Percentiles rank a stretch among this genome's conserved stretches.
phyloP scores from a whole-genome alignment of 1,284 basidiomycete species.

The Irpex lacteus region DNA sequence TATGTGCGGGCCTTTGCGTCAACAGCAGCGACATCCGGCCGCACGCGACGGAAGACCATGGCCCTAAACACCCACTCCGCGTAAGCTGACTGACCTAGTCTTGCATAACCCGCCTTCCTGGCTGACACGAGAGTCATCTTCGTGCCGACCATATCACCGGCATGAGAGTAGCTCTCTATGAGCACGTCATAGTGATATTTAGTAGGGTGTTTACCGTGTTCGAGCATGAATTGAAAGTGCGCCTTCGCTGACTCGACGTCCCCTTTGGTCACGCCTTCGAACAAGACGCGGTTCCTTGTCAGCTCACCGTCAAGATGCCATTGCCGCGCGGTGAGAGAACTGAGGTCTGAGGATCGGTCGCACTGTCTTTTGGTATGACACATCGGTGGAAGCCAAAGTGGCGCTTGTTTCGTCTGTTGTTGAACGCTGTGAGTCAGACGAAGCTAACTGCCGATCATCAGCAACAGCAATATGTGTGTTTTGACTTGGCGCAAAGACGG shows the following conservation, averaged over 20 bases:
- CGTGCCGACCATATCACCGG: conserved; percentile 54
- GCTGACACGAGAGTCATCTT: conserved; percentile 51
- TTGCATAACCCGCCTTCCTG: conserved; percentile 50
- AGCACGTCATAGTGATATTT: conserved; percentile 66
- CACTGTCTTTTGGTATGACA: conserved; percentile 34
- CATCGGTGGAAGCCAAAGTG: not conserved
- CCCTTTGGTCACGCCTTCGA: conserved; percentile 50
- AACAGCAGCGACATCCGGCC: conserved; percentile 66
- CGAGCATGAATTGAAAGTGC: conserved; percentile 54
- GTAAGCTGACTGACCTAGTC: conserved; percentile 47
- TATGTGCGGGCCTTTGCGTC: conserved; percentile 69
- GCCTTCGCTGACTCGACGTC: conserved; percentile 50
- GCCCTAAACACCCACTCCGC: conserved; percentile 55
- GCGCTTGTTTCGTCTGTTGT: not conserved
- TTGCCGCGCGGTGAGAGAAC: conserved; percentile 42
- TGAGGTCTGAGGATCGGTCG: conserved; percentile 42
- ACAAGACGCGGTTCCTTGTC: conserved; percentile 57
- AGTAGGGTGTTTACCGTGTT: conserved; percentile 63
- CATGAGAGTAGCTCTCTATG: conserved; percentile 61
- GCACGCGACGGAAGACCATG: conserved; percentile 59
- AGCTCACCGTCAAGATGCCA: conserved; percentile 55
- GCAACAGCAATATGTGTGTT: not conserved
- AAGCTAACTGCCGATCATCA: not conserved
- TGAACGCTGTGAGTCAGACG: not conserved
- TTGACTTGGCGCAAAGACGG: not conserved